Base-by-base conservation (phyloP, 441 rosid species). In the Metrosideros polymorpha region DNA sequence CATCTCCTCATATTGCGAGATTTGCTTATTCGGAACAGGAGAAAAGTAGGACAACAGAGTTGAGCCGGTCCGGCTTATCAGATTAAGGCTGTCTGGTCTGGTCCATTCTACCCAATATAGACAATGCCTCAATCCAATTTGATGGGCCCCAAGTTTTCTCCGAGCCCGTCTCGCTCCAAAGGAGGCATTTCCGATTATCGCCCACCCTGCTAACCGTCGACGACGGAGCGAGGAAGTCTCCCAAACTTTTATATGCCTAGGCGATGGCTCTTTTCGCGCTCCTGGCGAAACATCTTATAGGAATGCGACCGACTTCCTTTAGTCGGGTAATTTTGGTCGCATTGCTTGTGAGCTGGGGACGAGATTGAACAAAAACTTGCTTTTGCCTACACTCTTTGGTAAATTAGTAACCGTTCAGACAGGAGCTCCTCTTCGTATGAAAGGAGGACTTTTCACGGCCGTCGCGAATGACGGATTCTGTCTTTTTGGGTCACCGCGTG, bases 261-360 rank as follows among this genome's bases (percentile, higher is more conserved):
- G 25, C 4, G 0, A 5, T 19, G 15, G 10, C 27, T 66, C 27
- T 10, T 66, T 30, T 30, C 0, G 24, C 22, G 4, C 39, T 15
- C 32, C 39, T 1, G 4, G 22, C 4, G 9, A n/a, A 0, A 59
- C 39, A 59, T 14, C n/a, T 50, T 14, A 50, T 14, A 50, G 52
- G 14, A 50, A 50, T 13, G 52, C 4, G 4, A 50, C 13, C 4
- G 52, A 13, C 52, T 50, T 50, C 4, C 14, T 59, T 29, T 25
- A 54, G 25, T 24, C 12, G 6, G 13, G 57, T 9, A 4, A 54
- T 54, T 35, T 22, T 6, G 15, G 47, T 12, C 47, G 2, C 15
- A 22, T 35, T 42, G 45, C 79, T 66, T 3, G 45, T 22, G 47
- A 1, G 77, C 9, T 18, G 4, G n/a, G 14, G 47, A 35, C 27